A percentile compares a stretch with the other conserved stretches of the same genome.
These are phyloP conservation scores for Paxillus involutus DNA, from an alignment of 768 basidiomycete genomes.

Conservation along the genomic window DNA sequence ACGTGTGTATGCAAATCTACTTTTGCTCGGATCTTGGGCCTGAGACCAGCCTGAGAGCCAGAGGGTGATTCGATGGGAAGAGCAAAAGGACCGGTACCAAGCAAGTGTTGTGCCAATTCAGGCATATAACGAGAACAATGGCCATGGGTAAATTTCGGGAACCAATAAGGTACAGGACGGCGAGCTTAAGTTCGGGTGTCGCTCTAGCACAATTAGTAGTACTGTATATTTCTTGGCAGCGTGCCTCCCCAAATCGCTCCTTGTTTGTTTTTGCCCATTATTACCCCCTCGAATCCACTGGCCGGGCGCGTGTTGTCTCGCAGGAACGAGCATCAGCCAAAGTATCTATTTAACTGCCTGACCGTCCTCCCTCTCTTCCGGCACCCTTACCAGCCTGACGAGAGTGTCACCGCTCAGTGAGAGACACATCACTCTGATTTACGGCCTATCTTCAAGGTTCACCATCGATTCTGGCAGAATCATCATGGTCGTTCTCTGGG, in stretches of 20 bases:
- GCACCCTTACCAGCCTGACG: not conserved
- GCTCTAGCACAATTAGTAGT: constrained; percentile 9
- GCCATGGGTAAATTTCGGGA: constrained; percentile 6
- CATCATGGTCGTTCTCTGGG: constrained; percentile 34
- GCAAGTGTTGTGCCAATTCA: not conserved
- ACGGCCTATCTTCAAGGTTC: constrained; percentile 1
- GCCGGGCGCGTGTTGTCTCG: constrained; percentile 6
- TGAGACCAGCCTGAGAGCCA: not conserved
- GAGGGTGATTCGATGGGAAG: not conserved
- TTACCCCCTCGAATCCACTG: no score
- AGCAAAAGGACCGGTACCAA: no score
- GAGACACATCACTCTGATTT: not conserved
- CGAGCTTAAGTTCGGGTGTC: constrained; percentile 3
- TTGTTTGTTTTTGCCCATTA: constrained; percentile 3
- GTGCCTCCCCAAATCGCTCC: constrained; percentile 12
- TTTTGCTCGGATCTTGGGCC: not conserved
- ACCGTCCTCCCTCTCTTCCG: not conserved
- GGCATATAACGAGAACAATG: constrained; percentile 24
- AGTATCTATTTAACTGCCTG: constrained; percentile 1
- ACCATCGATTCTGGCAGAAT: not conserved
- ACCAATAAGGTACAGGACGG: not conserved
- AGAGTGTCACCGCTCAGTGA: not conserved
- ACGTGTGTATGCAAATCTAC: not conserved
- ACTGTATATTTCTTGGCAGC: constrained; percentile 1
- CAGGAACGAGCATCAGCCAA: constrained; percentile 11